Evolutionary conservation across 1,284 basidiomycete species (phyloP), one percentile per base, ranked within the genome.

Genomic region (Sutorius eximius): DNA sequence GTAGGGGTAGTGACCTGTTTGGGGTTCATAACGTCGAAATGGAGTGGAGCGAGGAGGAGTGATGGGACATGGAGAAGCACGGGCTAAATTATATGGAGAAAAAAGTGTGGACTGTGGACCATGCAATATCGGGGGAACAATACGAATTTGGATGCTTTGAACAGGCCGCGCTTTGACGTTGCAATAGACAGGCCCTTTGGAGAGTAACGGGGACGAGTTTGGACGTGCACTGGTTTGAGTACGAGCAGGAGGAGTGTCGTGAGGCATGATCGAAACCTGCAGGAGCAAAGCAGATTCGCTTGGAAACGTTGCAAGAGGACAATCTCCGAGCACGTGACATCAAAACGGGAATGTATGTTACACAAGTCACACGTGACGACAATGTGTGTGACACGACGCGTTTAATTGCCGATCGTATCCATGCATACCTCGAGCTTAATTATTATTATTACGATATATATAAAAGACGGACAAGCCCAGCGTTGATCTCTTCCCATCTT

Each of bases 81-180:
- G 27, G 29, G 1, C 20, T 29, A 30, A 45, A 56, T 52, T 66
- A 66, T 66, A 62, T 60, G 59, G 43, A 41, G 18, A 32, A 33
- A 29, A 24, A n/a, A 22, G 51, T 63, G 60, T 65, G 56, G 58
- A 58, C 46, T 61, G 61, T 62, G 61, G 63, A 63, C 58, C 38
- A 34, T 24, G 38, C 61, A 30, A 49, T 46, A 55, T 57, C 42
- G 24, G 58, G 60, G n/a, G 30, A 52, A 65, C 63, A 65, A 62
- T 63, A 53, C 22, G 8, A 45, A 15, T 9, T 15, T 36, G 29
- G 37, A 60, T 49, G 46, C 43, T 52, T 57, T 59, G 61, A 50
- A 13, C 27, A 27, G 41, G 29, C 4, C 18, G 42, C 53, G 62
- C 60, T 60, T 64, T 60, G 60, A 51, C 43, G 27, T 45, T 45